Percentiles rank a stretch among this genome's conserved stretches.
phyloP scores from a whole-genome alignment of 352 stramenopile genomes.

The Globisporangium uncinulatum region DNA sequence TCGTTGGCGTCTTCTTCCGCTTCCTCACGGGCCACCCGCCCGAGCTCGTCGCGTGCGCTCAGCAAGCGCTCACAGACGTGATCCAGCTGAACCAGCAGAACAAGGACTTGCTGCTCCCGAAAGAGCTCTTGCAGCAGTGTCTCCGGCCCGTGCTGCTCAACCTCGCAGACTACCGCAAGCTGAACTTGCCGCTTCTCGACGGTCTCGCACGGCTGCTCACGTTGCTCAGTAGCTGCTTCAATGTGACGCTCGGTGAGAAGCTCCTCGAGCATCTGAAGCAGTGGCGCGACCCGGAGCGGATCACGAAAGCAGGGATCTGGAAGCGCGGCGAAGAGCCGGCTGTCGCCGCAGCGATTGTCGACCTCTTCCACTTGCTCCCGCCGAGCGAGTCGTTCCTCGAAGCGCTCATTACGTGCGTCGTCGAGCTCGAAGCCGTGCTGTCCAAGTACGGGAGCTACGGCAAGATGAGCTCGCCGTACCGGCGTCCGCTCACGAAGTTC shows the following conservation, averaged over 20 bases:
- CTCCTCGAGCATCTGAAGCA: slow-evolving; percentile 95
- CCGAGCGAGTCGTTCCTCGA: slow-evolving; percentile 94
- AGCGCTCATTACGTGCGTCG: slow-evolving; percentile 91
- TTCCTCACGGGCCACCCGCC: slow-evolving; percentile 85
- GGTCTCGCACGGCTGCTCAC: slow-evolving; percentile 91
- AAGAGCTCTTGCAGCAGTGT: slow-evolving; percentile 95
- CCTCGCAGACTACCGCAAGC: slow-evolving; percentile 94
- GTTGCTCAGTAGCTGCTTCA: slow-evolving; percentile 96
- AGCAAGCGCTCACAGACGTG: slow-evolving; percentile 75
- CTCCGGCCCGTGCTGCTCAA: slow-evolving; percentile 95
- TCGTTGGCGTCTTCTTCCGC: slow-evolving; percentile 88
- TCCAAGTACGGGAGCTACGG: slow-evolving; percentile 87
- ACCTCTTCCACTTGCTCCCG: slow-evolving; percentile 95
- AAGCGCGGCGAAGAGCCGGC: slow-evolving; percentile 93
- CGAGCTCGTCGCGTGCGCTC: slow-evolving; percentile 74
- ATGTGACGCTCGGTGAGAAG: slow-evolving; percentile 97
- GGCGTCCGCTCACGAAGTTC: slow-evolving; percentile 89
- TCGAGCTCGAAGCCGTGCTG: slow-evolving; percentile 92
- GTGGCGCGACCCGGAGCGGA: slow-evolving; percentile 88
- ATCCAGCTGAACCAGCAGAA: slow-evolving; percentile 85
- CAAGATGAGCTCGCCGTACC: slow-evolving; percentile 90
- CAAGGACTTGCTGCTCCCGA: slow-evolving; percentile 87
- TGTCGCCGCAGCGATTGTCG: slow-evolving; percentile 93
- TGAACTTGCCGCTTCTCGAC: slow-evolving; percentile 94
- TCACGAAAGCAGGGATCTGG: slow-evolving; percentile 90